Evolutionary conservation across 2,329 filamentous ascomycete genomes (phyloP), one percentile per base, ranked within the genome.

Genomic region (Xylaria sp.): DNA sequence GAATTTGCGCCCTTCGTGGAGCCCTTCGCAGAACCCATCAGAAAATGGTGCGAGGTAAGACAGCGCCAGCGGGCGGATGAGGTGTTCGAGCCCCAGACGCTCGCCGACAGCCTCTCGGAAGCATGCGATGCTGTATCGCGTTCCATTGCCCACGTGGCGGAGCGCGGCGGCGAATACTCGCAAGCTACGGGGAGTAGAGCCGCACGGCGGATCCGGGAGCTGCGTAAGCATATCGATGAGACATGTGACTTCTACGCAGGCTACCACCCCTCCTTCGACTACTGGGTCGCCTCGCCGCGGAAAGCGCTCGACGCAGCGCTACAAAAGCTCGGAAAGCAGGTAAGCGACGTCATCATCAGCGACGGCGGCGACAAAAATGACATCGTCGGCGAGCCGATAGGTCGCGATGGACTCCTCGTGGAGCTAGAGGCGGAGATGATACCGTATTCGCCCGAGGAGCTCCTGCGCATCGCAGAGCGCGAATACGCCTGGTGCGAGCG

Each of bases 391-490:
- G 83, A 89, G 69, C 87, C 87, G 0, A 87, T 89, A 58, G 87
- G 88, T 1, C 78, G 82, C 3, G 81, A 83, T 0, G 86, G 83
- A 0, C 78, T 90, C 0, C 76, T 87, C 0, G 80, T 81, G 12
- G 87, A 88, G 60, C 81, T 90, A 1, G 81, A 84, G 65, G 82
- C 84, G 0, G 87, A 90, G 75, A 84, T 88, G 82, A 88, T 90
- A 59, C 83, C 86, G 0, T 90, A 89, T 72, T 81, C 83, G 0
- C 88, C 88, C 0, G 86, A 88, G 65, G 85, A 89, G 74, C 79
- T 90, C 2, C 81, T 89, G 51, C 69, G 75, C 0, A 84, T 89
- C 28, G 87, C 83, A 2, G 78, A 85, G 56, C 78, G 80, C 28
- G 84, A 88, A 65, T 89, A 85, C 74, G 74, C 75, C 2, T 89